Evolutionary conservation across 371 early-diverging fungal genomes (phyloP).

Genomic region (Mortierella sp.): DNA sequence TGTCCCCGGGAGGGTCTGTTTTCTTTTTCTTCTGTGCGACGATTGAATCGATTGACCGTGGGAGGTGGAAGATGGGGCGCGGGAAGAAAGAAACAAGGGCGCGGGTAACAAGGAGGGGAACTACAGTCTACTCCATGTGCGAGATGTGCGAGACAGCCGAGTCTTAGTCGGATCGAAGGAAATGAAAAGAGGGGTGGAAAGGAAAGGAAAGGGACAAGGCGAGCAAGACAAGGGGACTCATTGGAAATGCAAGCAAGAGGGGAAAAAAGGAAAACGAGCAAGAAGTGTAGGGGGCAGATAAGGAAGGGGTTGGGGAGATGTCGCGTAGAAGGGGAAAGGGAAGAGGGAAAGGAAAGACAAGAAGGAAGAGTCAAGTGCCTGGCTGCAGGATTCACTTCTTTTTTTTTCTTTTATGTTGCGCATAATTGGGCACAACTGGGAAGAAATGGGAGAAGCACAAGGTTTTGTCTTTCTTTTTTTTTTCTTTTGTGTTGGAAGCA

Average conservation of each 20-base stretch:
- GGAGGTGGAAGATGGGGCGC: not conserved
- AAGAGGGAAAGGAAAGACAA: not conserved
- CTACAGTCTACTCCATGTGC: slow-evolving; percentile 5
- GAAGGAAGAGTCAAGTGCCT: not conserved
- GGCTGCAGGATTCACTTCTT: slow-evolving; percentile 2
- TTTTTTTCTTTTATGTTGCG: not conserved
- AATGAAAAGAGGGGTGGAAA: slow-evolving; percentile 7
- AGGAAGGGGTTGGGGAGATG: too few species aligned
- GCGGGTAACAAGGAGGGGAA: slow-evolving; percentile 5
- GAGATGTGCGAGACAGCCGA: not conserved
- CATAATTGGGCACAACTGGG: not conserved
- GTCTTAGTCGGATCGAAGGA: not conserved
- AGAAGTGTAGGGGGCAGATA: too few species aligned
- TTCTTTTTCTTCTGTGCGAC: not conserved
- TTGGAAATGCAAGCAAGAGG: too few species aligned
- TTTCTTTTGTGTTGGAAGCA: not conserved
- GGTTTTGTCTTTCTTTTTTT: not conserved
- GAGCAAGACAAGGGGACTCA: too few species aligned
- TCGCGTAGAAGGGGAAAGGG: not conserved
- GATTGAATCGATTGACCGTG: not conserved
- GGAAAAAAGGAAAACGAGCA: too few species aligned
- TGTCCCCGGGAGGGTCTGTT: not conserved
- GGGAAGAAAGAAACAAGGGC: not conserved
- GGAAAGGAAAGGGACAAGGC: not conserved
- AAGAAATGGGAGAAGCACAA: not conserved